Percentiles rank a stretch among this genome's conserved stretches.
Conservation (phyloP, 2,329 filamentous ascomycete species). For the Ophiognomonia clavigignenti-juglandacearum region DNA sequence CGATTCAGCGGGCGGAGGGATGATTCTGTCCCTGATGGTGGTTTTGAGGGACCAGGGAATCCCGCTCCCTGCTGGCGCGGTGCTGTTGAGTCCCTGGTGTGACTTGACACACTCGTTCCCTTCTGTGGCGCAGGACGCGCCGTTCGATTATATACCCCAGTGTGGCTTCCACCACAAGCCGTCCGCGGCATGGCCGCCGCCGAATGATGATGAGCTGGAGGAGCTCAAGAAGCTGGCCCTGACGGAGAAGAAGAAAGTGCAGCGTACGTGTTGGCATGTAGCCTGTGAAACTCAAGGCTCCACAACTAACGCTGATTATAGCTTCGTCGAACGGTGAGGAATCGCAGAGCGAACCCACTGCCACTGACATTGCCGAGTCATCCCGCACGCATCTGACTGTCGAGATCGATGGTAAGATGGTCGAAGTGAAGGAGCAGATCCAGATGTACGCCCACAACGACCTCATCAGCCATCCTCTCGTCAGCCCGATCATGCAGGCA, state of each 20-base stretch:
- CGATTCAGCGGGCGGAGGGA: conserved; percentile 89
- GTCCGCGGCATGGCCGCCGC: conserved; percentile 86
- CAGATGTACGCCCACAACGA: conserved; percentile 83
- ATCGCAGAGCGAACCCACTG: conserved; percentile 2
- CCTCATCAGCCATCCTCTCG: conserved; percentile 78
- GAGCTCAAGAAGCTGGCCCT: conserved; percentile 45
- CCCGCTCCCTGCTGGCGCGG: conserved; percentile 80
- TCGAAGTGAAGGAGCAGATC: conserved; percentile 85
- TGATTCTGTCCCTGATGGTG: conserved; percentile 78
- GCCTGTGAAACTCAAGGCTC: not conserved
- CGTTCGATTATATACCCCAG: conserved; percentile 81
- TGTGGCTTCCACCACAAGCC: conserved; percentile 89
- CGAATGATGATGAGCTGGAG: conserved; percentile 69
- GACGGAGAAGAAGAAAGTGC: conserved; percentile 32
- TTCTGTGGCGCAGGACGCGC: conserved; percentile 68
- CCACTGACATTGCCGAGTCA: conserved; percentile 19
- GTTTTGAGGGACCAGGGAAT: conserved; percentile 76
- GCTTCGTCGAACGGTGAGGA: conserved; percentile 9
- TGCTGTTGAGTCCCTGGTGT: conserved; percentile 92
- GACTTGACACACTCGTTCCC: conserved; percentile 95
- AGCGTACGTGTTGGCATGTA: conserved; percentile 7
- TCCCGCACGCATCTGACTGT: conserved; percentile 48
- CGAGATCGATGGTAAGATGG: conserved; percentile 62
- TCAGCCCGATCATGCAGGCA: conserved; percentile 83
- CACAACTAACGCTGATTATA: conserved; percentile 22